These are phyloP conservation scores for Lasiosphaeria ovina DNA, from an alignment of 495 filamentous ascomycete species.

Conservation along the genomic window DNA sequence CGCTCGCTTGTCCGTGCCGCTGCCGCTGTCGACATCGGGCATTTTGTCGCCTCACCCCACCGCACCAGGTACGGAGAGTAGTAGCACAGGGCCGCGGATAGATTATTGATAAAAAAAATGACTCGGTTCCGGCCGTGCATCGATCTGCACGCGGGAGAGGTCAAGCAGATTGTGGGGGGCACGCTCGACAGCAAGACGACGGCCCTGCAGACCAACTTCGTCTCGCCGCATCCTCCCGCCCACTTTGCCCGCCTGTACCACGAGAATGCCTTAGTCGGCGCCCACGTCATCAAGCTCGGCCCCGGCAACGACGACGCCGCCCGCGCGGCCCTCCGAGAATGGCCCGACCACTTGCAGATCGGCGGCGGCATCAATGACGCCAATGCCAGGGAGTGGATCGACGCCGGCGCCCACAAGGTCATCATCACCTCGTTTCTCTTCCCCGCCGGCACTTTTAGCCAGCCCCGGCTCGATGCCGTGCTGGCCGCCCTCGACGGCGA, in stretches of 20 bases:
- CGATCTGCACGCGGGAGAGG: slow-evolving; percentile 90
- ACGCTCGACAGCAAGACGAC: slow-evolving; percentile 67
- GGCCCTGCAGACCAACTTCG: slow-evolving; percentile 83
- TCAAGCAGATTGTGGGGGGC: slow-evolving; percentile 97
- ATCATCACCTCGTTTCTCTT: slow-evolving; percentile 83
- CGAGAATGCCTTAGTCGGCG: slow-evolving; percentile 68
- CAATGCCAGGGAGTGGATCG: slow-evolving; percentile 86
- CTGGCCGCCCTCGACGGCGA: slow-evolving; percentile 68
- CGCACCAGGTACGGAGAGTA: neutral
- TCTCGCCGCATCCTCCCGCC: slow-evolving; percentile 75
- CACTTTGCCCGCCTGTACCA: slow-evolving; percentile 80
- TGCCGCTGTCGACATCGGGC: too few species aligned
- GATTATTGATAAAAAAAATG: slow-evolving; percentile 52
- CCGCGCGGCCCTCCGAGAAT: slow-evolving; percentile 66
- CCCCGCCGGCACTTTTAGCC: slow-evolving; percentile 75
- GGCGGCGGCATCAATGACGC: slow-evolving; percentile 85
- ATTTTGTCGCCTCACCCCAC: neutral
- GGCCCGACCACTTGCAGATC: slow-evolving; percentile 77
- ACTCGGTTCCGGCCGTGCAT: slow-evolving; percentile 95
- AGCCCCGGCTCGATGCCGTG: slow-evolving; percentile 67
- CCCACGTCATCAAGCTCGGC: slow-evolving; percentile 94
- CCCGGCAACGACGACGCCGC: slow-evolving; percentile 81
- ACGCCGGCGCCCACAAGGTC: slow-evolving; percentile 86
- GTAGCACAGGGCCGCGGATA: neutral
- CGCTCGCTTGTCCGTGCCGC: too few species aligned